These are phyloP conservation scores for Hyaloperonospora brassicae DNA, from an alignment of 352 stramenopile species.

Conservation along the genomic window DNA sequence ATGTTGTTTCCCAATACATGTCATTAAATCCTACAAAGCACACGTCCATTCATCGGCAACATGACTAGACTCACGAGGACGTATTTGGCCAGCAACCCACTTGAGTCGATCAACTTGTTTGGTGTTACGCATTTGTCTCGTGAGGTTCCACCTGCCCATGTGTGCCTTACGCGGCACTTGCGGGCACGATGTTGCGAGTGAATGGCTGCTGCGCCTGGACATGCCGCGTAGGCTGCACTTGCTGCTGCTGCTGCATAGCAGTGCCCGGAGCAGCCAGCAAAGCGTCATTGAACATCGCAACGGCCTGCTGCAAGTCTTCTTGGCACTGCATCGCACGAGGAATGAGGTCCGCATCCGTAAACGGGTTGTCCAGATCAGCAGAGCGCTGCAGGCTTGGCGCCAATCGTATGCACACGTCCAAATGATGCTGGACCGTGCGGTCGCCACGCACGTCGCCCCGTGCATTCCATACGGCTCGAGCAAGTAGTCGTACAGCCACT, in stretches of 20 bases:
- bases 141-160: too few species aligned
- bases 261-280: constrained; percentile 27
- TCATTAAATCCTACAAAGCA: background rate
- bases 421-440: constrained; percentile 31
- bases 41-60: too few species aligned
- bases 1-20: constrained; percentile 23
- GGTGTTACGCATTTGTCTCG: too few species aligned
- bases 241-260: constrained; percentile 7
- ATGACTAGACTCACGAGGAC: too few species aligned
- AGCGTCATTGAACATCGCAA: constrained; percentile 36
- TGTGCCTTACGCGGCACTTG: constrained; percentile 20
- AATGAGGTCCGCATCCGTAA: constrained; percentile 31
- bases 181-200: constrained; percentile 25
- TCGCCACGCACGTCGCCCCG: constrained; percentile 30
- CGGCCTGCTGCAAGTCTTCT: constrained; percentile 30
- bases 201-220: constrained; percentile 18
- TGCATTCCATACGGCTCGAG: constrained; percentile 19
- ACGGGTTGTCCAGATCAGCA: constrained; percentile 34
- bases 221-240: constrained; percentile 17
- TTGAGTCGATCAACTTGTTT: too few species aligned
- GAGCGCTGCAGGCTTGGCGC: constrained; percentile 22
- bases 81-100: too few species aligned
- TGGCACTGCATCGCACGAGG: constrained; percentile 35
- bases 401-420: constrained; percentile 29
- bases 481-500: constrained; percentile 23